Percentiles rank a stretch among this genome's conserved stretches.
phyloP scores from a whole-genome alignment of 73 alveolate genomes.

The Paramecium caudatum region DNA sequence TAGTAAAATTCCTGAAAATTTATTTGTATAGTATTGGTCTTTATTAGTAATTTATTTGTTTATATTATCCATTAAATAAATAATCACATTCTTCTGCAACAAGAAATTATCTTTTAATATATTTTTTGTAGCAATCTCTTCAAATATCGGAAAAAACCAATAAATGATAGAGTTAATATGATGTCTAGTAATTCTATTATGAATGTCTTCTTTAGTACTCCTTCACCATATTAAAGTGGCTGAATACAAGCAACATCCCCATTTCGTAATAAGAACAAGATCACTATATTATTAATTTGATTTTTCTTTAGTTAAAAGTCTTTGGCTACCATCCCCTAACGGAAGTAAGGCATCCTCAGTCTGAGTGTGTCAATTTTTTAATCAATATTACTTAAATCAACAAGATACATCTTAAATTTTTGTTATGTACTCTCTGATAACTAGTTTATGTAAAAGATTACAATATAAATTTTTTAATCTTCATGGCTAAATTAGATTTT shows the following conservation, averaged over 20 bases:
- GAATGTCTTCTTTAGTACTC: constrained; percentile 59
- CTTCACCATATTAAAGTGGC: constrained; percentile 59
- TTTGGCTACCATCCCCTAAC: not conserved
- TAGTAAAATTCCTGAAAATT: constrained; percentile 2
- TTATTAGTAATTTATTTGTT: not conserved
- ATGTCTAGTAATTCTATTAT: constrained; percentile 45
- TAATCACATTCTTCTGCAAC: constrained; percentile 55
- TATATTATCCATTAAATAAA: not conserved
- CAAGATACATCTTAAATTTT: constrained; percentile 3
- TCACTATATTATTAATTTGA: constrained; percentile 18
- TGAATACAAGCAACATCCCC: constrained; percentile 63
- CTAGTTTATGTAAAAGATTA: not conserved
- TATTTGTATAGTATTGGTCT: constrained; percentile 39
- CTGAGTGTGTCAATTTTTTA: not conserved
- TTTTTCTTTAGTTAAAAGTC: constrained; percentile 21
- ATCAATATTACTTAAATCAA: not conserved
- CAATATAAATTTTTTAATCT: constrained; percentile 22
- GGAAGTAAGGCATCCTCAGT: constrained; percentile 56
- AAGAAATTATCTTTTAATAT: constrained; percentile 36
- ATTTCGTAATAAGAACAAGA: not conserved
- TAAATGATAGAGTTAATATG: constrained; percentile 39
- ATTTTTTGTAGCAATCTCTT: constrained; percentile 1
- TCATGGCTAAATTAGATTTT: not conserved
- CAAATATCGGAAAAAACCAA: constrained; percentile 50
- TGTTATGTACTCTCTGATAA: not conserved